These are phyloP conservation scores for Porphyrellus sp. DNA, from an alignment of 1,284 basidiomycete species.

Conservation along the genomic window DNA sequence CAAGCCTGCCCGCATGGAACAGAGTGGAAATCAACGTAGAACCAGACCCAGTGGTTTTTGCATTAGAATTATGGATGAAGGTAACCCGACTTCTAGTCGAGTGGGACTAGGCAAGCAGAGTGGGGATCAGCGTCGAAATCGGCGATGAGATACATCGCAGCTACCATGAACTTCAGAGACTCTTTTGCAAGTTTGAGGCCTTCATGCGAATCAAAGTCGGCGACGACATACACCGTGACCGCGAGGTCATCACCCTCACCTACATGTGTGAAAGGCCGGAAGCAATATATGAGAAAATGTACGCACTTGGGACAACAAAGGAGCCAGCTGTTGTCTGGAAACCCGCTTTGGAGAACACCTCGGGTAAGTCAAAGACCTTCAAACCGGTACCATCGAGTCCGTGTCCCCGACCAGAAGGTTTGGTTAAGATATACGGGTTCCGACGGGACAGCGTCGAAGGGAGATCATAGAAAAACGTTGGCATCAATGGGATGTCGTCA, in stretches of 20 bases:
- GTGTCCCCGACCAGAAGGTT: conserved; percentile 24
- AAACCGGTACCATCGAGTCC: conserved; percentile 10
- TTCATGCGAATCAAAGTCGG: conserved; percentile 69
- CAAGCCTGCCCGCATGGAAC: conserved; percentile 11
- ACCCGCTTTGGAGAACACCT: conserved; percentile 24
- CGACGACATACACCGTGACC: conserved; percentile 67
- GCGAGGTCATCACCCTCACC: conserved; percentile 38
- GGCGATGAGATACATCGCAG: conserved; percentile 18
- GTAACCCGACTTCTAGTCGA: conserved; percentile 50
- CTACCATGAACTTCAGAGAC: conserved; percentile 64
- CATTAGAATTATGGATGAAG: conserved; percentile 63
- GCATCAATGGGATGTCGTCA: conserved; percentile 48
- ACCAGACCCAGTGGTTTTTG: conserved; percentile 8
- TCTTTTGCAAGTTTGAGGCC: conserved; percentile 59
- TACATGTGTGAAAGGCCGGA: conserved; percentile 10
- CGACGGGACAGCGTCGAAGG: conserved; percentile 67
- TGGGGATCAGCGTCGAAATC: conserved; percentile 4
- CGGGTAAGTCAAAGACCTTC: conserved; percentile 26
- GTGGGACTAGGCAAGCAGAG: conserved; percentile 36
- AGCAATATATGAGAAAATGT: not conserved
- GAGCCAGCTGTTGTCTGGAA: conserved; percentile 17
- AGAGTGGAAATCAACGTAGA: conserved; percentile 21
- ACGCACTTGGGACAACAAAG: conserved; percentile 30
- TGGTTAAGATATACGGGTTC: conserved; percentile 67
- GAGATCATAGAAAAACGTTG: conserved; percentile 87